Conservation (phyloP, 495 filamentous ascomycete genomes). For the Geopyxis carbonaria region DNA sequence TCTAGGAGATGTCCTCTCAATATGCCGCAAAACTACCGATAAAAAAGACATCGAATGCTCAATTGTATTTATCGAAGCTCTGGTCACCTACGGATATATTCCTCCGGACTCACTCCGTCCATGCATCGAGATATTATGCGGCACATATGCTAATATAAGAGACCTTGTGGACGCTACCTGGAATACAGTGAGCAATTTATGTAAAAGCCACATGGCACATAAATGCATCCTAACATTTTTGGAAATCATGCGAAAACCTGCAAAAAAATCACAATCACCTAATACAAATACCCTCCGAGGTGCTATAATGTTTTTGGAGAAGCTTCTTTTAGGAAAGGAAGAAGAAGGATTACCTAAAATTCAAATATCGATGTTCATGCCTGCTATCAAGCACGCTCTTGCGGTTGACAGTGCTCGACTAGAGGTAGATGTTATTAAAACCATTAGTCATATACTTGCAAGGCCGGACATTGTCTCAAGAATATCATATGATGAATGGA, state of each 20-base stretch:
- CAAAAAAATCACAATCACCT: slow-evolving; percentile 28
- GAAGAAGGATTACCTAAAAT: slow-evolving; percentile 44
- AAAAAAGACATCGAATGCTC: slow-evolving; percentile 58
- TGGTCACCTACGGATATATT: slow-evolving; percentile 63
- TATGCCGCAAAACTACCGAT: slow-evolving; percentile 59
- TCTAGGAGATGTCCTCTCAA: slow-evolving; percentile 47
- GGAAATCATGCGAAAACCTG: slow-evolving; percentile 32
- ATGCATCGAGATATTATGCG: slow-evolving; percentile 65
- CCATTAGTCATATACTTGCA: slow-evolving; percentile 21
- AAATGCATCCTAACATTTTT: slow-evolving; percentile 49
- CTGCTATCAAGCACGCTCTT: slow-evolving; percentile 23
- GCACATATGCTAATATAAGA: slow-evolving; percentile 58
- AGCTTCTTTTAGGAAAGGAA: slow-evolving; percentile 39
- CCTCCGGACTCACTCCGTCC: slow-evolving; percentile 47
- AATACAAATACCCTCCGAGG: slow-evolving; percentile 50
- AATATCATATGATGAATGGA: slow-evolving; percentile 33
- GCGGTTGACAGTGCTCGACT: slow-evolving; percentile 23
- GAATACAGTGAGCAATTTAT: slow-evolving; percentile 57
- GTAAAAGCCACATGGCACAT: slow-evolving; percentile 59
- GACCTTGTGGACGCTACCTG: slow-evolving; percentile 55
- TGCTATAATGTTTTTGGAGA: slow-evolving; percentile 49
- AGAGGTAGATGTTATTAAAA: slow-evolving; percentile 22
- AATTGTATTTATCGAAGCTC: slow-evolving; percentile 57
- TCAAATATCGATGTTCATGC: slow-evolving; percentile 32
- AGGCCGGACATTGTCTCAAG: slow-evolving; percentile 20